Evolutionary conservation across 768 basidiomycete genomes (phyloP).

Genomic region (Boletus speciosus): DNA sequence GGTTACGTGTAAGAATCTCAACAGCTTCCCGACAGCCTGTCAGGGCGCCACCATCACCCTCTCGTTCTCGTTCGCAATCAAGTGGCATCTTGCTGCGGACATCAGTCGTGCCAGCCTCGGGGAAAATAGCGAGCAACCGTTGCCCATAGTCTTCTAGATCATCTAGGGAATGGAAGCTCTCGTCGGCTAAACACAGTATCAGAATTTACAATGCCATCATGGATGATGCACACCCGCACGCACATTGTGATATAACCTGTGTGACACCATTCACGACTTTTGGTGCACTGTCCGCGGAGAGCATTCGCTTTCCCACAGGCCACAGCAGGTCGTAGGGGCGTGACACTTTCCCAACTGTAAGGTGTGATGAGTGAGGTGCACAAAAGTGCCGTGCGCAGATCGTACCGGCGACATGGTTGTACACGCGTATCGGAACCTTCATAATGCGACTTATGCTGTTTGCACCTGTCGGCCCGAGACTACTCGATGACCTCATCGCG

Average conservation of each 20-base stretch:
- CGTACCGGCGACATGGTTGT: conserved; percentile 82
- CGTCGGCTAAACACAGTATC: conserved; percentile 10
- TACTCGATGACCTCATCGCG: conserved; percentile 27
- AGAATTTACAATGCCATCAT: conserved; percentile 2
- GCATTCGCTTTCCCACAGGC: conserved; percentile 53
- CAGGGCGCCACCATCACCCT: conserved; percentile 43
- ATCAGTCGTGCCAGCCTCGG: conserved; percentile 29
- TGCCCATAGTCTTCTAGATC: conserved; percentile 54
- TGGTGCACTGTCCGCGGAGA: conserved; percentile 28
- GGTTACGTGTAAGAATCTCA: conserved; percentile 84
- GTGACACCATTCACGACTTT: conserved; percentile 23
- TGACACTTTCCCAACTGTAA: conserved; percentile 49
- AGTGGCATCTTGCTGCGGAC: conserved; percentile 26
- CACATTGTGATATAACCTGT: conserved; percentile 11
- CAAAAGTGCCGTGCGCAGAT: not conserved
- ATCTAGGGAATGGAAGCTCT: conserved; percentile 31
- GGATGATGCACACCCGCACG: conserved; percentile 3
- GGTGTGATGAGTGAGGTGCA: conserved; percentile 3
- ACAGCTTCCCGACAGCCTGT: conserved; percentile 79
- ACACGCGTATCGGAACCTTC: conserved; percentile 89
- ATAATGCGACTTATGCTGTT: conserved; percentile 70
- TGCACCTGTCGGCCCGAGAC: conserved; percentile 34
- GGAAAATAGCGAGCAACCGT: conserved; percentile 46
- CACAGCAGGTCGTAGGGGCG: conserved; percentile 80
- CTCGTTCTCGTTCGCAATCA: conserved; percentile 31